Base-by-base conservation (phyloP, 257 asterid genomes). In the Primulina huaijiensis region DNA sequence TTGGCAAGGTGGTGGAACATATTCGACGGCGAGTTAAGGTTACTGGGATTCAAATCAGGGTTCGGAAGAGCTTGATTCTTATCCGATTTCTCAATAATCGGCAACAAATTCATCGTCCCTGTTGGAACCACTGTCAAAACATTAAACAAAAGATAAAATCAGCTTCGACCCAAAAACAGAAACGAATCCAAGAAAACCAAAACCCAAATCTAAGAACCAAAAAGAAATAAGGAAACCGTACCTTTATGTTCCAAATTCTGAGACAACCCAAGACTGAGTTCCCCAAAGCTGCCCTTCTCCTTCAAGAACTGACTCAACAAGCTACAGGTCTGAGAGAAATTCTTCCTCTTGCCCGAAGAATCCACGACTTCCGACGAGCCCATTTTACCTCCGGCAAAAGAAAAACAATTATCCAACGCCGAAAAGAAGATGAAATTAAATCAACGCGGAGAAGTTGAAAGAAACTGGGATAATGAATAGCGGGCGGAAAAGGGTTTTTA, bases 221-320 rank as follows among this genome's bases (percentile, higher is more conserved):
- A 43, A 7, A 61, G 60, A 78, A 33, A 33, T 5, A 25, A 40
- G 35, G 1, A 2, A 19, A 19, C 37, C 19, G 19, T 57, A 89
- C 93, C 90, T 66, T 81, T 67, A 19, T 85, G 64, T 62, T 82
- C 82, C 17, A 75, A 62, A 43, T 64, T 72, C 0, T 82, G 81
- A 67, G 81, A 59, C 27, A 88, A 76, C 6, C 90, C 82, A 38
- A 89, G 97, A 35, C 60, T 72, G 52, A 89, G 90, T 60, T 86
- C 94, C 37, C 90, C 95, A 17, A 92, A 79, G 23, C 80, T 69
- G 10, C 96, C 94, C 34, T 83, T 92, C 76, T 77, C 88, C 60
- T 87, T 88, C 83, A 92, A 68, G 60, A 84, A 92, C 74, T 82
- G 94, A 50, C 95, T 87, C 74, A 90, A 61, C 53, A 80, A 82